A percentile compares a stretch with the other conserved stretches of the same genome.
Evolutionary conservation across 768 basidiomycete species (phyloP).

Genomic region (Rhizopogon sp.): DNA sequence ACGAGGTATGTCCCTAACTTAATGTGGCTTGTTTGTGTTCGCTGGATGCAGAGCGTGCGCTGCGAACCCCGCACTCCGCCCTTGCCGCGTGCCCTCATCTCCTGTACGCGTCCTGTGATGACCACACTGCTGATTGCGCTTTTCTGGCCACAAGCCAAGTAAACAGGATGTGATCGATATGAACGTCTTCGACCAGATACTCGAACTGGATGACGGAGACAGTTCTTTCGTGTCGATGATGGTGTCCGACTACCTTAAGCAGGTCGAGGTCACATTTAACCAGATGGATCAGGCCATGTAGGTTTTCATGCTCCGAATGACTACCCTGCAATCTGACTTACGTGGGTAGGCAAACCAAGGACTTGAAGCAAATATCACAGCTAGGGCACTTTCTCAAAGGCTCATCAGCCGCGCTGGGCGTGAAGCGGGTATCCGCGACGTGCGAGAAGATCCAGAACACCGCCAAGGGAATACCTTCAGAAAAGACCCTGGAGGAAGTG

Average conservation of each 20-base stretch:
- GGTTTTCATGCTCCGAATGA: slow-evolving; percentile 29
- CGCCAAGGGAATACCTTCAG: slow-evolving; percentile 41
- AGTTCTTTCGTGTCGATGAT: slow-evolving; percentile 76
- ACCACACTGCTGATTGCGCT: slow-evolving; percentile 5
- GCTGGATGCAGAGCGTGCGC: not conserved
- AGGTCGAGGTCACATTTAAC: slow-evolving; percentile 71
- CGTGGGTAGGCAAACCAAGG: slow-evolving; percentile 42
- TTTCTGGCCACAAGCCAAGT: slow-evolving; percentile 5
- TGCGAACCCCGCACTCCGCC: not conserved
- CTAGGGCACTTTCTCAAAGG: slow-evolving; percentile 97
- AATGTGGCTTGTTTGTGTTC: not conserved
- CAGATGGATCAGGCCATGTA: slow-evolving; percentile 79
- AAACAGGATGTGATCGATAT: slow-evolving; percentile 57
- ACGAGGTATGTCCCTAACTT: slow-evolving; percentile 20
- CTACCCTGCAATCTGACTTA: slow-evolving; percentile 7
- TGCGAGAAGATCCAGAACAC: slow-evolving; percentile 93
- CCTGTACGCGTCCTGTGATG: not conserved
- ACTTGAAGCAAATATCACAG: slow-evolving; percentile 62
- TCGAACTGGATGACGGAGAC: slow-evolving; percentile 83
- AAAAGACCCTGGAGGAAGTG: slow-evolving; percentile 58
- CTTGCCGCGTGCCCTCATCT: not conserved
- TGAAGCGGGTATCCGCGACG: slow-evolving; percentile 70
- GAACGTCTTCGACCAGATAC: slow-evolving; percentile 79
- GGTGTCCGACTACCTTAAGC: slow-evolving; percentile 75
- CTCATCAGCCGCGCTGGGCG: slow-evolving; percentile 90